Evolutionary conservation across 2,329 filamentous ascomycete genomes (phyloP).

Genomic region (Davidsoniella virescens): DNA sequence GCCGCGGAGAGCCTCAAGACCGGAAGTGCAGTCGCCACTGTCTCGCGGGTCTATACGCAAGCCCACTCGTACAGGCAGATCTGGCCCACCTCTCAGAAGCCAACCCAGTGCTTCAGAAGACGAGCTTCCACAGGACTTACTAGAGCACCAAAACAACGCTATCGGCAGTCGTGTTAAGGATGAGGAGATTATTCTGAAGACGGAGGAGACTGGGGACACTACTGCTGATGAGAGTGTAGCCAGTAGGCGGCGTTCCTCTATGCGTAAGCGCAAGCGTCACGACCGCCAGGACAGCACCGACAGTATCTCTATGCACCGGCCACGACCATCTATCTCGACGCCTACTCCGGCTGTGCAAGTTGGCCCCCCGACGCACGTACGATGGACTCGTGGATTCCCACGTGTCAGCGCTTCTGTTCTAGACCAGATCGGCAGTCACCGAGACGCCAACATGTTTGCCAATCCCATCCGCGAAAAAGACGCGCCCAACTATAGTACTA

Average conservation of each 20-base stretch:
- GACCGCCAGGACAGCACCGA: slow-evolving; percentile 35
- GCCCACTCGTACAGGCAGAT: slow-evolving; percentile 4
- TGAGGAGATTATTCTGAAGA: slow-evolving; percentile 39
- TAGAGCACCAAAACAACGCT: slow-evolving; percentile 16
- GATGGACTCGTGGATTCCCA: slow-evolving; percentile 61
- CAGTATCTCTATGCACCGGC: slow-evolving; percentile 23
- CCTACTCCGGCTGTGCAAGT: slow-evolving; percentile 21
- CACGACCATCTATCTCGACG: slow-evolving; percentile 18
- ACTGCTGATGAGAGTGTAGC: slow-evolving; percentile 36
- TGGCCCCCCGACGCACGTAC: slow-evolving; percentile 46
- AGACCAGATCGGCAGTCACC: slow-evolving; percentile 61
- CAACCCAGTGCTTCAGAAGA: slow-evolving; percentile 32
- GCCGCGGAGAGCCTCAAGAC: slow-evolving; percentile 6
- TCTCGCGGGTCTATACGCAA: slow-evolving; percentile 8
- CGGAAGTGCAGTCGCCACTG: slow-evolving; percentile 12
- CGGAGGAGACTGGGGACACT: slow-evolving; percentile 39
- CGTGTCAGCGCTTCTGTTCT: slow-evolving; percentile 57
- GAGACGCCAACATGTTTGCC: slow-evolving; percentile 65
- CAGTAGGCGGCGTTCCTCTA: slow-evolving; percentile 23
- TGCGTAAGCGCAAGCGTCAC: slow-evolving; percentile 41
- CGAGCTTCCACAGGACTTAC: slow-evolving; percentile 30
- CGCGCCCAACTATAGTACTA: slow-evolving; percentile 57
- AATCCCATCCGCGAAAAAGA: slow-evolving; percentile 58
- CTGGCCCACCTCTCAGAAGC: slow-evolving; percentile 15
- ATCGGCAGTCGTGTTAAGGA: slow-evolving; percentile 35